phyloP scores from a whole-genome alignment of 345 rosid species.

The Arabidopsis thaliana region DNA sequence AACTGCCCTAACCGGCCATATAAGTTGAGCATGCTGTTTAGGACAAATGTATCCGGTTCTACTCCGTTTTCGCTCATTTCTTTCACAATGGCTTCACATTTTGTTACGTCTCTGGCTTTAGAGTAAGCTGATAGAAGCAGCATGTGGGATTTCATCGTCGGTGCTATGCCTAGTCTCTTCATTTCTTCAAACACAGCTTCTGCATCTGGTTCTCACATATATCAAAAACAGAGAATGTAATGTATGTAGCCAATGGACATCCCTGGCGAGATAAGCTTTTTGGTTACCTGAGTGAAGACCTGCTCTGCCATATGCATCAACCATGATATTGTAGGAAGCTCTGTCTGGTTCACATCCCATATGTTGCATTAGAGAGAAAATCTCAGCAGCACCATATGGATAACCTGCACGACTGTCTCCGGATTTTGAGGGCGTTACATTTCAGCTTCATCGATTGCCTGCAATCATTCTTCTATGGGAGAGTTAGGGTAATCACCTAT shows the following conservation, averaged over 20 bases:
- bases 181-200: conserved; percentile 78
- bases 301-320: conserved; percentile 90
- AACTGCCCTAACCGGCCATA: conserved; percentile 83
- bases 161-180: conserved; percentile 76
- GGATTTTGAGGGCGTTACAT: conserved; percentile 33
- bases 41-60: conserved; percentile 77
- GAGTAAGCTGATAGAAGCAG: conserved; percentile 84
- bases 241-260: neutral
- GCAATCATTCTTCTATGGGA: conserved; percentile 24
- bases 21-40: conserved; percentile 83
- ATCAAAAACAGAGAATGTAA: neutral
- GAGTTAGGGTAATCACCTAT: conserved; percentile 55
- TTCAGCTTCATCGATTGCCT: conserved; percentile 17
- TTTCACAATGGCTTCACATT: conserved; percentile 72
- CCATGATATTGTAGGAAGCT: conserved; percentile 94
- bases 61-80: conserved; percentile 78
- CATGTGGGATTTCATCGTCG: conserved; percentile 97
- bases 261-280: neutral
- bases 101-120: conserved; percentile 63
- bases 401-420: conserved; percentile 83
- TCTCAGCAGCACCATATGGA: conserved; percentile 91
- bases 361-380: conserved; percentile 92
- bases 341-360: conserved; percentile 95
- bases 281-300: conserved; percentile 72
- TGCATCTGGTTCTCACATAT: conserved; percentile 55